A percentile compares a stretch with the other conserved stretches of the same genome.
Conservation (phyloP, 192 early-diverging fungal genomes). For the Backusella sp. region DNA sequence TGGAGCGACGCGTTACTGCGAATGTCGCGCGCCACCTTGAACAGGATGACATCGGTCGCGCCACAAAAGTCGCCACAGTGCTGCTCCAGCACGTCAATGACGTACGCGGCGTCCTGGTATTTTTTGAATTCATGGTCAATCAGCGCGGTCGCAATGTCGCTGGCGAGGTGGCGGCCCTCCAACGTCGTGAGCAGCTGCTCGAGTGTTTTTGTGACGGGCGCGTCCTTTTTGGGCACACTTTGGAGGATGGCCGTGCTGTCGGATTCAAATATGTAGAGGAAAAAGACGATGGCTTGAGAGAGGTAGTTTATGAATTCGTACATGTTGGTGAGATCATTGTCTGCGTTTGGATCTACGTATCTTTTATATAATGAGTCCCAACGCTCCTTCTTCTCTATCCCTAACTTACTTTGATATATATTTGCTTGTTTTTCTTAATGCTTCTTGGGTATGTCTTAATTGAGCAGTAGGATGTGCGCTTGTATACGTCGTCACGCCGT, state of each 20-base stretch:
- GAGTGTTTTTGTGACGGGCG: background rate
- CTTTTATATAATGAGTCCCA: background rate
- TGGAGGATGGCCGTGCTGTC: background rate
- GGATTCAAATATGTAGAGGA: slow-evolving; percentile 1
- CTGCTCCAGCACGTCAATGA: slow-evolving; percentile 2
- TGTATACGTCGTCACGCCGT: background rate
- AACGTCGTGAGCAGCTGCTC: background rate
- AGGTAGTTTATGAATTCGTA: background rate
- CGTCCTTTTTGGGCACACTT: background rate
- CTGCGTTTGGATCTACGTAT: background rate
- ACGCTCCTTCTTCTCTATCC: background rate
- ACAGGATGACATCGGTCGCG: background rate
- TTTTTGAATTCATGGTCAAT: background rate
- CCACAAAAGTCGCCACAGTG: slow-evolving; percentile 8
- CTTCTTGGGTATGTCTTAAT: background rate
- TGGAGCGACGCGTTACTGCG: background rate
- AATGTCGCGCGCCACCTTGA: background rate
- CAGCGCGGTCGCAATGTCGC: background rate
- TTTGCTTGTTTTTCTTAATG: background rate
- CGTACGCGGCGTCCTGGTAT: background rate
- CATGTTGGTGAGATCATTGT: background rate
- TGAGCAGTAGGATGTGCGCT: background rate
- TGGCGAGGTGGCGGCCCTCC: background rate
- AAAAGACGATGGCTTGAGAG: background rate
- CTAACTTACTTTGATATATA: background rate